Conservation (phyloP, 2,329 filamentous ascomycete species). For the Pleochaeta shiraiana region DNA sequence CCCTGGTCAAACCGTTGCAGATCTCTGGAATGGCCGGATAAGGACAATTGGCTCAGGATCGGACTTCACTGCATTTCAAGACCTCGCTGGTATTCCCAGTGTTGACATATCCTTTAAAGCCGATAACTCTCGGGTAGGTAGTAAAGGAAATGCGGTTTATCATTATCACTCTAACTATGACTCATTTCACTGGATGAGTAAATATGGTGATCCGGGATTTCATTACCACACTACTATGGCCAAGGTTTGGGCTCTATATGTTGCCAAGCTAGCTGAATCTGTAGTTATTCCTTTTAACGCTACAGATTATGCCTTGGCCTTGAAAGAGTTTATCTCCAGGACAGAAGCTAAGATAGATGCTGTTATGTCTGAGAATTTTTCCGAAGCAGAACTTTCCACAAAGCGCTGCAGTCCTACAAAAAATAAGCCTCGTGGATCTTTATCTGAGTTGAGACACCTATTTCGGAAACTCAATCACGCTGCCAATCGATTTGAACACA, state of each 20-base stretch:
- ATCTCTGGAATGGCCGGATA: constrained; percentile 31
- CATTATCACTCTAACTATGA: constrained; percentile 78
- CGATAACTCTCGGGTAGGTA: constrained; percentile 13
- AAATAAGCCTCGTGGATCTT: constrained; percentile 8
- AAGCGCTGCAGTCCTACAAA: constrained; percentile 14
- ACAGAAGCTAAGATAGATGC: constrained; percentile 15
- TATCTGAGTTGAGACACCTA: constrained; percentile 11
- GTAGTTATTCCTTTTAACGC: constrained; percentile 30
- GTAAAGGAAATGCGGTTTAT: constrained; percentile 28
- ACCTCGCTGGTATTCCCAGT: constrained; percentile 28
- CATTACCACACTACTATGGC: constrained; percentile 37
- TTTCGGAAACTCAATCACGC: constrained; percentile 15
- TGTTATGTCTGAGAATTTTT: constrained; percentile 8
- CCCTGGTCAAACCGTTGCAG: constrained; percentile 20
- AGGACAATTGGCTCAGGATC: constrained; percentile 39
- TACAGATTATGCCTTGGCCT: constrained; percentile 22
- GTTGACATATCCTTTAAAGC: constrained; percentile 33
- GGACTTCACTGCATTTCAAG: constrained; percentile 46
- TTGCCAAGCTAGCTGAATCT: constrained; percentile 26
- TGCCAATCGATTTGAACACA: constrained; percentile 10
- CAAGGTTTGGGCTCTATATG: constrained; percentile 29
- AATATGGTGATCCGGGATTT: constrained; percentile 45
- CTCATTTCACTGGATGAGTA: constrained; percentile 65
- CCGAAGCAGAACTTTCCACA: constrained; percentile 14
- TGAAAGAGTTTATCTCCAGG: constrained; percentile 16